These are phyloP conservation scores for Ziziphus jujuba DNA, from an alignment of 306 rosid genomes.

Conservation along the genomic window DNA sequence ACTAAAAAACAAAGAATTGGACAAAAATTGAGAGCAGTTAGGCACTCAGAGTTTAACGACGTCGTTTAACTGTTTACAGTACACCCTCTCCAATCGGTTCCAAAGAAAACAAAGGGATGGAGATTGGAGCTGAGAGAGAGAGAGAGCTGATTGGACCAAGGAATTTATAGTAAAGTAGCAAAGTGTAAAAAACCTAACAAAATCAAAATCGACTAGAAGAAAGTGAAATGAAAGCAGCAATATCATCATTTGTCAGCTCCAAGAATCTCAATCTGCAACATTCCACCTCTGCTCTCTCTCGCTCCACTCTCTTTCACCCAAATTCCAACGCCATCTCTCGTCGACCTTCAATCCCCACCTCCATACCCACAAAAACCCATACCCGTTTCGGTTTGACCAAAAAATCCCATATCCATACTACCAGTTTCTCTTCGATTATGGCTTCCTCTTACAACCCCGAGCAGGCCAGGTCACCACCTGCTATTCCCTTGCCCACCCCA, in stretches of 20 bases:
- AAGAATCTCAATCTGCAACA: slow-evolving; percentile 37
- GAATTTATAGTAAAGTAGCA: background rate
- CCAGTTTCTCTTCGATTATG: slow-evolving; percentile 46
- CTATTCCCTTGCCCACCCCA: slow-evolving; percentile 67
- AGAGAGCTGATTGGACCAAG: background rate
- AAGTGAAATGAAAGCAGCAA: slow-evolving; percentile 56
- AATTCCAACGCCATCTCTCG: slow-evolving; percentile 19
- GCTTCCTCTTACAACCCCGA: slow-evolving; percentile 59
- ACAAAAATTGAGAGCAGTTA: too few species aligned
- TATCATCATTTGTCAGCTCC: slow-evolving; percentile 41
- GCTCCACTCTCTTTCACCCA: slow-evolving; percentile 23
- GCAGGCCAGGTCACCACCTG: slow-evolving; percentile 69
- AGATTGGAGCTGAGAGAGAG: background rate
- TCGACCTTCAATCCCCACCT: background rate
- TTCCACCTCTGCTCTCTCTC: slow-evolving; percentile 22
- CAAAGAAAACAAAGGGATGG: too few species aligned
- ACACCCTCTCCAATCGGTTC: too few species aligned
- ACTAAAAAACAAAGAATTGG: too few species aligned
- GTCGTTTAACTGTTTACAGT: too few species aligned
- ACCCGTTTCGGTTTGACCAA: slow-evolving; percentile 15
- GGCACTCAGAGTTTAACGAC: too few species aligned
- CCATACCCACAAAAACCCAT: slow-evolving; percentile 11
- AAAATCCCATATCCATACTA: slow-evolving; percentile 21
- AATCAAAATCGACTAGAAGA: background rate
- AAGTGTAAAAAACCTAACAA: background rate